phyloP scores from a whole-genome alignment of 2,329 filamentous ascomycete genomes.

The Orbilia brochopaga region DNA sequence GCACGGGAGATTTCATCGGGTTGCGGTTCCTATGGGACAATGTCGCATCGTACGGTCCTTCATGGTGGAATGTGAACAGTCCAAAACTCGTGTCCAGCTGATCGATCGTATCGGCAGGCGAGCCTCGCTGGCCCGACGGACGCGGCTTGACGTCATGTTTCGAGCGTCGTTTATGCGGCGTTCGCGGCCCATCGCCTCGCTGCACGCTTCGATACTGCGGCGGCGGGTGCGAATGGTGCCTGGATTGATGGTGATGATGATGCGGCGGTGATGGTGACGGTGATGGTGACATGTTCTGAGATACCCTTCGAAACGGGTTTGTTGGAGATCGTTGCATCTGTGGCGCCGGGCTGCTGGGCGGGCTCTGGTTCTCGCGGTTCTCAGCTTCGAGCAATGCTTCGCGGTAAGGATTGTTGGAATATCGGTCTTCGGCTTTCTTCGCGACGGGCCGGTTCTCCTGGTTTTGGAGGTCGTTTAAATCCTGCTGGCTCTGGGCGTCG shows the following conservation, averaged over 20 bases:
- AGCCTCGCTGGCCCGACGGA: slow-evolving; percentile 13
- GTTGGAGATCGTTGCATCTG: slow-evolving; percentile 23
- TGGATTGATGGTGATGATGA: background rate
- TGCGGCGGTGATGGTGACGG: background rate
- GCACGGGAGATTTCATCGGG: slow-evolving; percentile 40
- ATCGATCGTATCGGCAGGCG: slow-evolving; percentile 48
- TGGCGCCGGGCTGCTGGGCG: slow-evolving; percentile 27
- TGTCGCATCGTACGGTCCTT: slow-evolving; percentile 50
- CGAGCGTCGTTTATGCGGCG: slow-evolving; percentile 22
- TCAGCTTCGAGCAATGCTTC: slow-evolving; percentile 37
- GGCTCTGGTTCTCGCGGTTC: slow-evolving; percentile 35
- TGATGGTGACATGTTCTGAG: slow-evolving; percentile 4
- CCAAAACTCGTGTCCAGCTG: slow-evolving; percentile 50
- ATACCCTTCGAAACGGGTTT: slow-evolving; percentile 35
- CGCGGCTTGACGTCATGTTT: slow-evolving; percentile 15
- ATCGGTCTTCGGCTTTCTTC: slow-evolving; percentile 40
- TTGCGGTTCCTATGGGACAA: slow-evolving; percentile 45
- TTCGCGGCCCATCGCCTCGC: slow-evolving; percentile 25
- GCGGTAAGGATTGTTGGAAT: slow-evolving; percentile 47
- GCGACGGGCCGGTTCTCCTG: slow-evolving; percentile 38
- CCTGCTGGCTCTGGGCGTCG: slow-evolving; percentile 33
- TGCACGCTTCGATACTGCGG: slow-evolving; percentile 27
- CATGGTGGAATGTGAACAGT: slow-evolving; percentile 49
- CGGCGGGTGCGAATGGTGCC: slow-evolving; percentile 11
- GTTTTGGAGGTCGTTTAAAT: slow-evolving; percentile 45